These are phyloP conservation scores for Geotrichum bryndzae DNA, from an alignment of 1,139 yeast species.

Conservation along the genomic window DNA sequence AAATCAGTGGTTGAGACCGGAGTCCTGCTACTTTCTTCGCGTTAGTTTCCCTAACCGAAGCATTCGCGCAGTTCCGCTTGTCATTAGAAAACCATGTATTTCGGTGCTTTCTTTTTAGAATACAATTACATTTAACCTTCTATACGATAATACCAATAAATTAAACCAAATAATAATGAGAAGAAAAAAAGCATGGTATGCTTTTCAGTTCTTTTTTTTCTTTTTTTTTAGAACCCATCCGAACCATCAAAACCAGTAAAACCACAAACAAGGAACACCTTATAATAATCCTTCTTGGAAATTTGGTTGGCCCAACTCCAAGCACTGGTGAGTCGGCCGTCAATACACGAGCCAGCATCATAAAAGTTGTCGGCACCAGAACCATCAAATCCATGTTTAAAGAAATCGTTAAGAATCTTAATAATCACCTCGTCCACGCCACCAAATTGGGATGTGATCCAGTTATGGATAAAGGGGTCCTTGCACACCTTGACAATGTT, in stretches of 20 bases:
- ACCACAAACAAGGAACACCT: slow-evolving; percentile 56
- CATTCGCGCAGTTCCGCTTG: too few relatives aligned
- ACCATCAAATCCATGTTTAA: slow-evolving; percentile 68
- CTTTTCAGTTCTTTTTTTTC: too few relatives aligned
- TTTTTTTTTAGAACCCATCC: slow-evolving; percentile 42
- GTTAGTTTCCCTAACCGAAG: too few relatives aligned
- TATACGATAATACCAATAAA: background rate
- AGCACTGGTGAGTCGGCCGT: slow-evolving; percentile 68
- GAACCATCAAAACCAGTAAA: slow-evolving; percentile 67
- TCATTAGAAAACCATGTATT: too few relatives aligned
- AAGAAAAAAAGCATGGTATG: background rate
- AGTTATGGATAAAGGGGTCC: slow-evolving; percentile 45
- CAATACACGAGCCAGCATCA: slow-evolving; percentile 75
- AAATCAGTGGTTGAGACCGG: too few relatives aligned
- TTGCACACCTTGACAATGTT: slow-evolving; percentile 43
- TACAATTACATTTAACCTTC: too few relatives aligned
- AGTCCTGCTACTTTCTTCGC: too few relatives aligned
- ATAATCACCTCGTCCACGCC: slow-evolving; percentile 38
- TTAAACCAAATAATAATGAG: background rate
- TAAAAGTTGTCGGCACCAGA: slow-evolving; percentile 74
- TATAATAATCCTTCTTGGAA: slow-evolving; percentile 56
- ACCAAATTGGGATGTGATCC: slow-evolving; percentile 53
- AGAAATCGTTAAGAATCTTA: slow-evolving; percentile 44
- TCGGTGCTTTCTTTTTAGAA: too few relatives aligned
- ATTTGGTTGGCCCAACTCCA: slow-evolving; percentile 75